A percentile compares a stretch with the other conserved stretches of the same genome.
These are phyloP conservation scores for Ophiorrhiza pumila DNA, from an alignment of 257 asterid genomes.

Conservation along the genomic window DNA sequence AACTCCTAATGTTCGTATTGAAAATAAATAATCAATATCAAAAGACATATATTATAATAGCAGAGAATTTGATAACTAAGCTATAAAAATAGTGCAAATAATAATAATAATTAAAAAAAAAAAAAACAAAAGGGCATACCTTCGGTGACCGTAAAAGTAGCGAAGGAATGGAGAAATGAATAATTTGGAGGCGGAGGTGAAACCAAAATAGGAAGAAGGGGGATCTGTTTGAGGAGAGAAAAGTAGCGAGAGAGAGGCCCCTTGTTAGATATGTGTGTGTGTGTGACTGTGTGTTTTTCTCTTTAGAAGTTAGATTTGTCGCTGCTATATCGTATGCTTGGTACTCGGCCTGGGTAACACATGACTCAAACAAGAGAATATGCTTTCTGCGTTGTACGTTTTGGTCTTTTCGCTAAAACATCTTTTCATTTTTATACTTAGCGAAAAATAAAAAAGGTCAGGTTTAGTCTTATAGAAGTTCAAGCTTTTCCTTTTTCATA, in stretches of 20 bases:
- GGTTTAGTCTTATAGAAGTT: no score
- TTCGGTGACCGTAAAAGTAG: neutral
- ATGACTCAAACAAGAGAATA: conserved; percentile 15
- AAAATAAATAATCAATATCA: neutral
- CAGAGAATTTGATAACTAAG: neutral
- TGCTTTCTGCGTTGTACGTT: conserved; percentile 17
- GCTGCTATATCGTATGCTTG: conserved; percentile 1
- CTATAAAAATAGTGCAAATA: neutral
- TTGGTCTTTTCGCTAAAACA: conserved; percentile 19
- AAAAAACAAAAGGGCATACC: neutral
- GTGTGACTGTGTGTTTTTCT: neutral
- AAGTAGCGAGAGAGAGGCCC: neutral
- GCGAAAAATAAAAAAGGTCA: no score
- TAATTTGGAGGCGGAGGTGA: neutral
- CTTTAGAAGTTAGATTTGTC: neutral
- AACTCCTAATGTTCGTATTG: neutral
- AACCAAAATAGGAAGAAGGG: neutral
- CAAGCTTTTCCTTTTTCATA: no score
- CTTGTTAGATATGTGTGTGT: neutral
- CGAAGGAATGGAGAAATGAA: conserved; percentile 4
- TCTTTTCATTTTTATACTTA: no score
- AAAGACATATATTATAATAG: neutral
- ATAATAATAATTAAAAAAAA: neutral
- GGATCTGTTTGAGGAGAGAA: conserved; percentile 7
- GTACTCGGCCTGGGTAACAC: neutral